Base-by-base conservation (phyloP, 1,284 basidiomycete genomes). In the Melampsora larici-populina region DNA sequence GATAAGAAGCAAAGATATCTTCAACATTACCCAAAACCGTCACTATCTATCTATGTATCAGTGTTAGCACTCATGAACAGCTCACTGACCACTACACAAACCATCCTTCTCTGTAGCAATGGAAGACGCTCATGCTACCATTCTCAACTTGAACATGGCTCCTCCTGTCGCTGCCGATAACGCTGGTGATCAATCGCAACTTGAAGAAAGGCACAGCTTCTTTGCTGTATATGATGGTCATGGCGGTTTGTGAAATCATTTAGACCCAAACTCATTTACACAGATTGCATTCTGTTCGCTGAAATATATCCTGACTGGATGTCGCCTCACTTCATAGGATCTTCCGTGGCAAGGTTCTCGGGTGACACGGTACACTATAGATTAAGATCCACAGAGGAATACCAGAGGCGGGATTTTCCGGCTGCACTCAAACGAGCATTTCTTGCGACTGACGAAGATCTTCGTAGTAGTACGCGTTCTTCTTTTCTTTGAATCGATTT, bases 221-320 rank as follows among this genome's bases (percentile, higher is more conserved):
- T 97, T 98, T 82, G 96, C 92, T 49, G 95, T 99, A 1, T 99
- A 97, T 83, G 97, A 99, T 85, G 97, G 97, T 29, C 97, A 99
- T 83, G 97, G 97, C 79, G 97, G 94, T 94, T 83, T 80, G 90
- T 85, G 48, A n/a, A 26, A 40, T 11, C 31, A 58, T 62, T 33
- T 55, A 8, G 17, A 29, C 51, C 77, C 58, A 70, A 31, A 33
- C 62, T 36, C 18, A 36, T 73, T 31, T 67, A 31, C 64, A 31
- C 69, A 62, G 62, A 26, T 60, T 24, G 13, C 49, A 51, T 26
- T 60, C 40, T 49, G 17, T 73, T 67, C 65, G 76, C 36, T 18
- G 17, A 31, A 5, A 29, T 58, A 51, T 70, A 18, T 40, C 1
- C 51, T 65, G 51, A 70, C 60, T 21, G 29, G 68, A 48, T 11